Evolutionary conservation across 208 protist genomes (phyloP).

Genomic region (Wallacemonas sp.): DNA sequence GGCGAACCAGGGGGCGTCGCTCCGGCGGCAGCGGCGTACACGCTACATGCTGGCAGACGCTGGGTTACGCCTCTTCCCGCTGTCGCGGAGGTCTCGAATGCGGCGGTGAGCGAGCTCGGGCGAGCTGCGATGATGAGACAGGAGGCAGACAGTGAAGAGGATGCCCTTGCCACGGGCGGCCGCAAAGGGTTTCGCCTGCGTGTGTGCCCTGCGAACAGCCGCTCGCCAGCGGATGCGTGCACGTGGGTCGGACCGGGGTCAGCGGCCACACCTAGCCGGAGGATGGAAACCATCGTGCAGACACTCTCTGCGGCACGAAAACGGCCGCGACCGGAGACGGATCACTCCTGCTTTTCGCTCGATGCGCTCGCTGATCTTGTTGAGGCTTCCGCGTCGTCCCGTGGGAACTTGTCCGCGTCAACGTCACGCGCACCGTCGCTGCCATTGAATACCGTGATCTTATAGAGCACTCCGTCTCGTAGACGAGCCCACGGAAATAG

Average conservation of each 20-base stretch:
- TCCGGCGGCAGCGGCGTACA: not conserved
- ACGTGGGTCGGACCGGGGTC: no score
- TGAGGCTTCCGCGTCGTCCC: no score
- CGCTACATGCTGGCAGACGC: no score
- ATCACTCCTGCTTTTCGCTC: not conserved
- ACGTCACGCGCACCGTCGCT: no score
- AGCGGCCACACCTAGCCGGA: not conserved
- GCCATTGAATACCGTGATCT: no score
- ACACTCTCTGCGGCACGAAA: not conserved
- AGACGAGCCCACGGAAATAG: no score
- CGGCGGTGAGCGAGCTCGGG: not conserved
- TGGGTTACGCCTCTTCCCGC: conserved; percentile 1
- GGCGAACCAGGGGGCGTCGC: not conserved
- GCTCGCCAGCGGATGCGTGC: no score
- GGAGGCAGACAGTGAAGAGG: no score
- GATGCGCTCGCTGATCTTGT: not conserved
- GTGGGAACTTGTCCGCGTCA: no score
- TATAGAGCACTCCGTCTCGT: no score
- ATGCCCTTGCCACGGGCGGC: not conserved
- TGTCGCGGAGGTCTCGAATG: not conserved
- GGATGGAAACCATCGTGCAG: not conserved
- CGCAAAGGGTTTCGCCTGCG: conserved; percentile 5
- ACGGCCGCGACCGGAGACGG: not conserved
- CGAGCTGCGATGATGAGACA: not conserved
- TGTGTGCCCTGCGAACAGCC: not conserved